Evolutionary conservation across 805 yeast species (phyloP), one percentile per base, ranked within the genome.

Genomic region (Torulaspora delbrueckii): DNA sequence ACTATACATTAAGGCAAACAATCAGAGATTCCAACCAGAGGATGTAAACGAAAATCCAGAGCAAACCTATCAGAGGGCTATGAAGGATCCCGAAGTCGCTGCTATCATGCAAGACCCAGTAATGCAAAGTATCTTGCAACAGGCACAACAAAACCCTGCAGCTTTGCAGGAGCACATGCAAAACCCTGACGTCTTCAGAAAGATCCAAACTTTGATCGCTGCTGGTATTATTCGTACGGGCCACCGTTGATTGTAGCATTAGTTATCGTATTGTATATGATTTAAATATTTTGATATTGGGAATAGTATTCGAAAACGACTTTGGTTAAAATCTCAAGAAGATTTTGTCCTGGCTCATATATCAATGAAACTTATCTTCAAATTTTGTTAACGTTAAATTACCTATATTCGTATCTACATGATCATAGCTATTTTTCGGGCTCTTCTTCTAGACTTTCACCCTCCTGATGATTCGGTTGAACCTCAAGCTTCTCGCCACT

Each of bases 91-190:
- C n/a, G 97, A 90, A 71, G 85, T 91, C 47, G 87, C 84, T 45
- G 76, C 81, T 41, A 89, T 91, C 52, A 74, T 93, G 69, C 88
- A 85, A 66, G 96, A 90, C 64, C 96, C 97, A 9, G 89, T 91
- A 35, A 91, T 93, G 97, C 93, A 89, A 71, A 83, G 91, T 46
- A 93, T 93, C 54, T 76, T 93, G 65, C 84, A 80, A 57, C 99
- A 93, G 72, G 98, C 98, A 14, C 86, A 84, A 67, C 86, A 81
- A 49, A 86, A 93, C 65, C 99, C 99, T 41, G 96, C 96, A 37
- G 98, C 98, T 45, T 76, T 93, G 58, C 95, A 86, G 66, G 97
- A 91, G 60, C 99, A 93, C 71, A 89, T 93, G 96, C 86, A 81
- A 75, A 93, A 93, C 70, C 98, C 99, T 33, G 95, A 82, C 50